Evolutionary conservation across 805 yeast species (phyloP), one percentile per base, ranked within the genome.

Genomic region (Lachancea thermotolerans): DNA sequence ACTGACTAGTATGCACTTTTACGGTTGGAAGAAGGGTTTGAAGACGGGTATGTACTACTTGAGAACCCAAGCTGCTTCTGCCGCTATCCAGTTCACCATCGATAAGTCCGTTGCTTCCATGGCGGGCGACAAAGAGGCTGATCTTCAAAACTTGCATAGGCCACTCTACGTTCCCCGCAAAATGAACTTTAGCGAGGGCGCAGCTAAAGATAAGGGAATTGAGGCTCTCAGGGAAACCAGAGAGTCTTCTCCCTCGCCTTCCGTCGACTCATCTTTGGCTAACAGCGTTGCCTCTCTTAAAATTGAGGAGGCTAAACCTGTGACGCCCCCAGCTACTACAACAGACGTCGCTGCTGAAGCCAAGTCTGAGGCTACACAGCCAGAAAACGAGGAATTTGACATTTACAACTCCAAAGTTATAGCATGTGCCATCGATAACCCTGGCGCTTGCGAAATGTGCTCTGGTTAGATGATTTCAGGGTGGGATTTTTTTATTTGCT

Each of bases 31-130:
- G 73, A 88, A 85, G 73, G 99, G 99, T 49, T 77, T 93, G 64
- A 93, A 93, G 77, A 93, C 99, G 4, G 99, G 99, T 60, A 91
- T 93, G 95, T 93, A 93, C 74, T 93, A 93, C 69, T 73, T 93
- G 66, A 82, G 98, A 69, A 91, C 98, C 10, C 95, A 87, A 74
- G 96, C 98, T 49, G 99, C 99, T 16, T 79, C 96, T 36, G 85
- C 95, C 42, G 97, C 99, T 39, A 93, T 93, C 62, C 95, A 91
- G 71, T 91, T 89, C 67, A 85, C 93, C 14, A 75, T 83, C 44
- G 86, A 79, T 54, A 66, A 85, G 70, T 83, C 82, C 69, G 96
- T 96, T 51, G 96, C 98, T 47, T 97, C 96, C 16, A 78, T 93
- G 41, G 90, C 96, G 44, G 93, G 95, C 41, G 82, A 50, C 37